A percentile compares a stretch with the other conserved stretches of the same genome.
phyloP scores from a whole-genome alignment of 108 stramenopile species.

The Stephanodiscus minutulus region DNA sequence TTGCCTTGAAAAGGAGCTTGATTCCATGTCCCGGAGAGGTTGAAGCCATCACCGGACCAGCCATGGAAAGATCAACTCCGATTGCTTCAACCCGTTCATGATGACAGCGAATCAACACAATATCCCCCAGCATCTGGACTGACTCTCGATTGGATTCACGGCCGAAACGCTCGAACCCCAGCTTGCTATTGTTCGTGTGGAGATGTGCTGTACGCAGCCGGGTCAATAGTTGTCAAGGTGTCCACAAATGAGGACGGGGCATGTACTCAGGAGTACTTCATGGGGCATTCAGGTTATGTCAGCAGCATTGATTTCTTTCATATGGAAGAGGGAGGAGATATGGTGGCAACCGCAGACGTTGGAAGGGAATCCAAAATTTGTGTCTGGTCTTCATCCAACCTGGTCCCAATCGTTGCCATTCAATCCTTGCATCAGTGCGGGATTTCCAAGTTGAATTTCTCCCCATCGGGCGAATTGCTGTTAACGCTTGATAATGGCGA shows the following conservation, averaged over 20 bases:
- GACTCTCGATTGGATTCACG: slow-evolving; percentile 27
- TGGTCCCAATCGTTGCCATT: slow-evolving; percentile 9
- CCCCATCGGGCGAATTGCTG: slow-evolving; percentile 29
- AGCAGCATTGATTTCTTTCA: slow-evolving; percentile 33
- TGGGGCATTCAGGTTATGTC: slow-evolving; percentile 31
- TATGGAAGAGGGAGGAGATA: slow-evolving; percentile 19
- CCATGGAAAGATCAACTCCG: slow-evolving; percentile 46
- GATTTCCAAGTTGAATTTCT: slow-evolving; percentile 25
- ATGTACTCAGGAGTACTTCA: slow-evolving; percentile 24
- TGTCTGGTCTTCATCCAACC: slow-evolving; percentile 24
- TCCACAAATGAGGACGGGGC: background rate
- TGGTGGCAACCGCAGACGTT: slow-evolving; percentile 32
- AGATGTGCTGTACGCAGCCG: slow-evolving; percentile 35
- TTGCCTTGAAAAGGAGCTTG: background rate
- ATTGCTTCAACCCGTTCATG: slow-evolving; percentile 17
- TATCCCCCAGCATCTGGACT: slow-evolving; percentile 28
- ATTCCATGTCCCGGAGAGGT: background rate
- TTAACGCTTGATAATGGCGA: slow-evolving; percentile 25
- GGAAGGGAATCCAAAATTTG: slow-evolving; percentile 31
- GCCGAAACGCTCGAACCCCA: slow-evolving; percentile 22
- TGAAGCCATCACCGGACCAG: background rate
- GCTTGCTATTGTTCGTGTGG: slow-evolving; percentile 23
- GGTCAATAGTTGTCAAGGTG: slow-evolving; percentile 30
- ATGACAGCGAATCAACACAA: background rate
- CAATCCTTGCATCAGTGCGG: slow-evolving; percentile 14